Conservation (phyloP, 495 filamentous ascomycete genomes). For the Oidiodendron maius region DNA sequence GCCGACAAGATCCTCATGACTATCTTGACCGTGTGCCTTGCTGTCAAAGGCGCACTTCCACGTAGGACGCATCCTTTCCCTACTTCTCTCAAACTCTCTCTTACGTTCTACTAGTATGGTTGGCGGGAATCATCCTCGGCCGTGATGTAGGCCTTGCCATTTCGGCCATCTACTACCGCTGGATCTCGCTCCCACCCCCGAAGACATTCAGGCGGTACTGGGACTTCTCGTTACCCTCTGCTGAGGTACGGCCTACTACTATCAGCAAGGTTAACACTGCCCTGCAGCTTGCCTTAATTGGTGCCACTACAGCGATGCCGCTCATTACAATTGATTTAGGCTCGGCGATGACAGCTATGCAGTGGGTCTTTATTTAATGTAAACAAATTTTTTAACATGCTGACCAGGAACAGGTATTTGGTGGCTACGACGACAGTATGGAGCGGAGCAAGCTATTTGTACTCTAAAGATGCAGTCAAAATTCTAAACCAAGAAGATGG, state of each 20-base stretch:
- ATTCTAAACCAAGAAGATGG: constrained; percentile 50
- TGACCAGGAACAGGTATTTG: constrained; percentile 47
- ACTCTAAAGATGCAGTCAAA: constrained; percentile 74
- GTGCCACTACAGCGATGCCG: constrained; percentile 67
- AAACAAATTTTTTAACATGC: constrained; percentile 7
- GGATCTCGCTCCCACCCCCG: constrained; percentile 85
- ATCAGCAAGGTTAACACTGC: constrained; percentile 90
- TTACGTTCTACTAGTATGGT: constrained; percentile 53
- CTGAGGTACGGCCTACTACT: constrained; percentile 85
- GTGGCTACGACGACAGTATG: constrained; percentile 78
- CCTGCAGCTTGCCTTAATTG: constrained; percentile 73
- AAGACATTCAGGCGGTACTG: constrained; percentile 93
- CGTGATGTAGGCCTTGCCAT: constrained; percentile 83
- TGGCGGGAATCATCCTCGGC: constrained; percentile 83
- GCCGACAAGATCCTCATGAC: constrained; percentile 97
- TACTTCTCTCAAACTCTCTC: no score
- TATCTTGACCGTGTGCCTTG: constrained; percentile 74
- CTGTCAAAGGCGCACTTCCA: constrained; percentile 73
- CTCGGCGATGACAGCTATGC: constrained; percentile 54
- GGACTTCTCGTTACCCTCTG: constrained; percentile 91
- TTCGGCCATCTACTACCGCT: constrained; percentile 89
- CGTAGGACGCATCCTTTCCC: constrained; percentile 39
- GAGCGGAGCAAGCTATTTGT: constrained; percentile 80
- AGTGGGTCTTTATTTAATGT: constrained; percentile 49
- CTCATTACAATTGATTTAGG: constrained; percentile 54